phyloP scores from a whole-genome alignment of 768 basidiomycete genomes.

The Boletus insuetus region DNA sequence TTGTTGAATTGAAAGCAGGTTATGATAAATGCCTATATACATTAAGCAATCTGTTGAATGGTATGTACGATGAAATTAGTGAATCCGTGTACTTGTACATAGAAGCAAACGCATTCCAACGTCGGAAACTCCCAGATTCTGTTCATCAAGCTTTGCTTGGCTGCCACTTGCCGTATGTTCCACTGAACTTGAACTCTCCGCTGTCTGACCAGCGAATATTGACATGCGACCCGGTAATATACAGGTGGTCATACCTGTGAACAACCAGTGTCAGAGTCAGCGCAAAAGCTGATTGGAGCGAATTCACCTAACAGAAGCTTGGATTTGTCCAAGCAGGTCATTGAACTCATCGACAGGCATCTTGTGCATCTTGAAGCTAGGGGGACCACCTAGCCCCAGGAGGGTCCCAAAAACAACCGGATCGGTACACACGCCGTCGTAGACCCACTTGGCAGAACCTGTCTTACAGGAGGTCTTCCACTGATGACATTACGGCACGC shows the following conservation, averaged over 20 bases:
- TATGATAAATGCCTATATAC: neutral
- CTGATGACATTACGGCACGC: slow-evolving; percentile 25
- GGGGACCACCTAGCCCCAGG: slow-evolving; percentile 41
- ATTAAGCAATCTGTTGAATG: neutral
- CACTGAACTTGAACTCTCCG: slow-evolving; percentile 59
- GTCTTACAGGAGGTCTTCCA: slow-evolving; percentile 52
- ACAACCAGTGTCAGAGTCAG: neutral
- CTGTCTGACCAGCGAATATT: slow-evolving; percentile 46
- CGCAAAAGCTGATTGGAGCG: neutral
- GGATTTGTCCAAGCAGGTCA: slow-evolving; percentile 33
- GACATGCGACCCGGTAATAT: slow-evolving; percentile 40
- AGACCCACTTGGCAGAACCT: slow-evolving; percentile 46
- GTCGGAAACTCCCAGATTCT: neutral
- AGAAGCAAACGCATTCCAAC: neutral
- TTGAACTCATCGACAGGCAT: slow-evolving; percentile 35
- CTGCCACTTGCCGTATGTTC: slow-evolving; percentile 38
- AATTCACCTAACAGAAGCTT: slow-evolving; percentile 37
- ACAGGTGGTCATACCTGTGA: slow-evolving; percentile 39
- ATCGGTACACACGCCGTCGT: slow-evolving; percentile 51
- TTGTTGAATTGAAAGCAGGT: slow-evolving; percentile 4
- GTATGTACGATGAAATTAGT: neutral
- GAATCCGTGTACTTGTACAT: neutral
- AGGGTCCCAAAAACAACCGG: slow-evolving; percentile 46
- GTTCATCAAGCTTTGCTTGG: neutral
- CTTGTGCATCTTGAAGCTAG: slow-evolving; percentile 52